Conservation (phyloP, 345 rosid species). For the Hypericum perforatum region DNA sequence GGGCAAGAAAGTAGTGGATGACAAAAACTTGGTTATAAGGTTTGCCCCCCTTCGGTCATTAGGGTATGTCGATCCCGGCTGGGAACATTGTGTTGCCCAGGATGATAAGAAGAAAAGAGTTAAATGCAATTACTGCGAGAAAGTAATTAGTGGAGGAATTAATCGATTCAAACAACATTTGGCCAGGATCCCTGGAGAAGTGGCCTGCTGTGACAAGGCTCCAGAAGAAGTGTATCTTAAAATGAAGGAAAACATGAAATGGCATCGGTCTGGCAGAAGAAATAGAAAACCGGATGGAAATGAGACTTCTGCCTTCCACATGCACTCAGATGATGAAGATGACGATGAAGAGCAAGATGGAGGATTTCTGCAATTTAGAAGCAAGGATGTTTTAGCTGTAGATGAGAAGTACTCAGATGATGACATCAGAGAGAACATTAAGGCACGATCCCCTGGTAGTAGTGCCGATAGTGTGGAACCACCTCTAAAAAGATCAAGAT, state of each 20-base stretch:
- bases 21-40: slow-evolving; percentile 32
- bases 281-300: slow-evolving; percentile 43
- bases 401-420: slow-evolving; percentile 41
- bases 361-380: slow-evolving; percentile 25
- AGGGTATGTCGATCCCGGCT: slow-evolving; percentile 74
- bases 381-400: slow-evolving; percentile 32
- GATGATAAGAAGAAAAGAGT: slow-evolving; percentile 73
- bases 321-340: slow-evolving; percentile 42
- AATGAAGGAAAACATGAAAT: slow-evolving; percentile 72
- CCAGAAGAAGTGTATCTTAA: slow-evolving; percentile 63
- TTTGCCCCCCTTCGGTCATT: slow-evolving; percentile 49
- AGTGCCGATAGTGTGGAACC: slow-evolving; percentile 37
- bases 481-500: slow-evolving; percentile 34
- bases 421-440: slow-evolving; percentile 32
- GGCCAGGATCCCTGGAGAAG: slow-evolving; percentile 81
- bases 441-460: slow-evolving; percentile 31
- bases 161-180: slow-evolving; percentile 76
- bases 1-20: slow-evolving; percentile 38
- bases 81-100: slow-evolving; percentile 76
- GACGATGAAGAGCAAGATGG: slow-evolving; percentile 44
- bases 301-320: slow-evolving; percentile 31
- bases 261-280: slow-evolving; percentile 69
- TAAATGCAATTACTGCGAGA: slow-evolving; percentile 64
- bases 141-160: slow-evolving; percentile 66
- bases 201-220: slow-evolving; percentile 54